Base-by-base conservation (phyloP, 345 rosid species). In the Boechera divaricarpa region DNA sequence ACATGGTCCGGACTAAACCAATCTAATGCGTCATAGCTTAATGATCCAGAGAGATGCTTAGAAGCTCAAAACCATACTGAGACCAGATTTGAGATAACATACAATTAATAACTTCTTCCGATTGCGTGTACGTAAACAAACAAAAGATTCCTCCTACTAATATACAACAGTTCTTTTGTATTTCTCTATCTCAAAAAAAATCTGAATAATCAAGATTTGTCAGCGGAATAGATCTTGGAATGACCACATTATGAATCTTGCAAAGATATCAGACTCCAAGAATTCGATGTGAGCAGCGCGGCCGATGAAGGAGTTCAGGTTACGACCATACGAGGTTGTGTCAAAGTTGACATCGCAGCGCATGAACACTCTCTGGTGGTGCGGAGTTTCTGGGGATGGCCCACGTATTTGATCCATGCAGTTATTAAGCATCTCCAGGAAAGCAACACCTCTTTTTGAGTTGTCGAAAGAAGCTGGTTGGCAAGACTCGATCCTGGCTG, bases 261-360 rank as follows among this genome's bases (percentile, higher is more conserved):
- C 96, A 75, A 87, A 96, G 74, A 86, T 69, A 74, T 96, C 98
- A 1, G 98, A 83, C 85, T 96, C 98, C 81, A 96, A 73, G 85
- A 96, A 93, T 80, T 96, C 99, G 1, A 96, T 93, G 64, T 96
- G 99, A 47, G 99, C 99, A 52, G 99, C 96, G 6, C 98, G 84
- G 1, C 99, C 99, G 2, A 96, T 91, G 73, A 91, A 81, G 24
- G 96, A 70, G 86, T 96, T 91, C 24, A 93, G 79, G 85, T 88
- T 96, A 83, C 83, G 89, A n/a, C 98, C 96, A 29, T 91, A 83
- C 44, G 85, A 41, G 53, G 99, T 83, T 1, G 96, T 81, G 63
- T 93, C 91, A 16, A 96, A 96, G 90, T 88, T 93, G 85, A 93
- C 91, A 73, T 96, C 97, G 7, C 99, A 96, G 35, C 98, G 96